Percentiles rank a stretch among this genome's conserved stretches.
Evolutionary conservation across 2,329 filamentous ascomycete species (phyloP).

Genomic region (Lojkania enalia): DNA sequence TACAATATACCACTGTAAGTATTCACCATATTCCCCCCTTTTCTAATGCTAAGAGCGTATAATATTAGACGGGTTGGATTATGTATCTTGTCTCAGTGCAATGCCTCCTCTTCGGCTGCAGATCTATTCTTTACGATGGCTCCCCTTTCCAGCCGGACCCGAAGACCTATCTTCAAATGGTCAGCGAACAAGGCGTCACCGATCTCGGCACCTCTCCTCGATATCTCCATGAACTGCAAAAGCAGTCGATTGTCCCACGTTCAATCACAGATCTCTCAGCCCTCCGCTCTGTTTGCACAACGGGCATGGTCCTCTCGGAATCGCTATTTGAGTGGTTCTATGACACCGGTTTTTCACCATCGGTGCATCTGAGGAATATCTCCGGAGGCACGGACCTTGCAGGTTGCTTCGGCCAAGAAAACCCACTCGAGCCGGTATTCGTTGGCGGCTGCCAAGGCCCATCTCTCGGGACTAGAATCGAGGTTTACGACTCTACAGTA

Average conservation of each 20-base stretch:
- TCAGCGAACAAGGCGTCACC: conserved; percentile 65
- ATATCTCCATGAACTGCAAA: conserved; percentile 71
- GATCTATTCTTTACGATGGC: conserved; percentile 73
- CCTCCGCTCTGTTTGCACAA: conserved; percentile 65
- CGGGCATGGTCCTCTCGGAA: conserved; percentile 77
- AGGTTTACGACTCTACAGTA: conserved; percentile 62
- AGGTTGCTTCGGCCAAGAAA: conserved; percentile 63
- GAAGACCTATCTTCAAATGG: conserved; percentile 62
- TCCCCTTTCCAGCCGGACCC: conserved; percentile 73
- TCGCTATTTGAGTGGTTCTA: conserved; percentile 77
- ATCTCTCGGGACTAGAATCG: conserved; percentile 57
- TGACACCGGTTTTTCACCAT: conserved; percentile 66
- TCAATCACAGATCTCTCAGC: conserved; percentile 63
- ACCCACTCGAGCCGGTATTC: conserved; percentile 67
- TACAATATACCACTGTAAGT: conserved; percentile 62
- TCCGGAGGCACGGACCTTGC: conserved; percentile 75
- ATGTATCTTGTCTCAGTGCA: conserved; percentile 71
- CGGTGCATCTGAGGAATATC: conserved; percentile 69
- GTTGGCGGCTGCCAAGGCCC: conserved; percentile 59
- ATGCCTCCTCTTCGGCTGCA: conserved; percentile 60
- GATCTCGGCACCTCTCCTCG: conserved; percentile 72
- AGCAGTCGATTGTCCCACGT: conserved; percentile 61
- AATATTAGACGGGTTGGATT: conserved; percentile 64
- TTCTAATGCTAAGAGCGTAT: background rate
- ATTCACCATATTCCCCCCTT: background rate